Evolutionary conservation across 768 basidiomycete genomes (phyloP), one percentile per base, ranked within the genome.

Genomic region (Kwoniella bestiolae): DNA sequence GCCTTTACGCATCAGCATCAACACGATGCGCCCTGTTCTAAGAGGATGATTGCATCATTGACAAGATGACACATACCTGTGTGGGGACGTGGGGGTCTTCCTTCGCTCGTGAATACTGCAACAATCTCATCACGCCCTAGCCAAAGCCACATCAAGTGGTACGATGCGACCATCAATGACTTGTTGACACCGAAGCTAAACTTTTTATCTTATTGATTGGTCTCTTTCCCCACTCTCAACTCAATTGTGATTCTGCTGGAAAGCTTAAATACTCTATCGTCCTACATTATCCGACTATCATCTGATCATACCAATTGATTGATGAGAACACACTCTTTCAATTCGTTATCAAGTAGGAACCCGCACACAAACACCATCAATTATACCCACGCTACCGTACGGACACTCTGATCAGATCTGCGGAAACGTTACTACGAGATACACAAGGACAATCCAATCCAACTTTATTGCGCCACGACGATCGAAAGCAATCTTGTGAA

Each of bases 361-460:
- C n/a, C n/a, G n/a, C n/a, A n/a, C n/a, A n/a, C n/a, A n/a, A n/a
- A n/a, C n/a, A n/a, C n/a, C n/a, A n/a, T n/a, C n/a, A n/a, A n/a
- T n/a, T n/a, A n/a, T n/a, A n/a, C n/a, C n/a, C n/a, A n/a, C n/a
- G n/a, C n/a, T n/a, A n/a, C n/a, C n/a, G n/a, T 16, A 0, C 1
- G 38, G 38, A 18, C 12, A 3, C 14, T 41, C 18, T 18, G 0
- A 41, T 41, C 38, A 41, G 38, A 41, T 0, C 38, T 0, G 18
- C 18, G 18, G 38, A 41, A 3, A 41, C 46, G n/a, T n/a, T n/a
- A n/a, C n/a, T n/a, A n/a, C 46, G 23, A 21, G 23, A 49, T 26
- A 49, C 46, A 51, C 50, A 51, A 51, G 50, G 50, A 51, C 26
- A 51, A 26, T 51, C 18, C 50, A 51, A 29, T 18, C 50, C 29